Evolutionary conservation across 768 basidiomycete species (phyloP), one percentile per base, ranked within the genome.

Genomic region (Hebeloma cylindrosporum): DNA sequence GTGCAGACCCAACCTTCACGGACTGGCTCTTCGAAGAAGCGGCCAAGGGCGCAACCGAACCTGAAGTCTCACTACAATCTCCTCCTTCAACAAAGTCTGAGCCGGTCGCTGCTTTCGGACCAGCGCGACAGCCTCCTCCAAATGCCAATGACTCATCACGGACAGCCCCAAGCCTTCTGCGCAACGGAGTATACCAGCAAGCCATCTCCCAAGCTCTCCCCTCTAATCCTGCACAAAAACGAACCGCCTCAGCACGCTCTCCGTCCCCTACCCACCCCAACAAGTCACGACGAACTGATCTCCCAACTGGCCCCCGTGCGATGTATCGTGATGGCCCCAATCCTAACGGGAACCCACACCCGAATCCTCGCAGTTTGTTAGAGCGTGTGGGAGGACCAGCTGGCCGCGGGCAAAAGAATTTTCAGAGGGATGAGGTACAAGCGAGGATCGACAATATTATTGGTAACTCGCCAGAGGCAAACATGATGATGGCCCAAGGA

Each of bases 1-100:
- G 49, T 40, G 9, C 57, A 91, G 93, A 94, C 60, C 66, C 80
- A 33, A 80, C 74, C 46, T 95, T 96, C 66, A 92, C 90, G 23
- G 82, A 87, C 45, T 95, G 92, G 92, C 67, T 96, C 16, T 96
- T 95, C 59, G 66, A 68, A 25, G 87, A 88, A 61, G 88, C 88
- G 16, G 78, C 79, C 2, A 88, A 85, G 62, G 85, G 84, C 40
- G 77, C 75, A 17, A 67, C 75, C 4, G 82, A 78, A 47, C 61
- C 75, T 3, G 77, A 79, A 22, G 57, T 67, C 26, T 56, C 73
- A 6, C 42, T 68, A 11, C 68, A 68, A 47, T 48, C 71, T 7
- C 65, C 65, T 44, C 60, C n/a, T n/a, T n/a, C 73, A 43, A 47
- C 69, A 47, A 51, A 68, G 45, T 51, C 67, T 38, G 58, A 68